Evolutionary conservation across 768 basidiomycete genomes (phyloP).

Genomic region (Heimioporus sp.): DNA sequence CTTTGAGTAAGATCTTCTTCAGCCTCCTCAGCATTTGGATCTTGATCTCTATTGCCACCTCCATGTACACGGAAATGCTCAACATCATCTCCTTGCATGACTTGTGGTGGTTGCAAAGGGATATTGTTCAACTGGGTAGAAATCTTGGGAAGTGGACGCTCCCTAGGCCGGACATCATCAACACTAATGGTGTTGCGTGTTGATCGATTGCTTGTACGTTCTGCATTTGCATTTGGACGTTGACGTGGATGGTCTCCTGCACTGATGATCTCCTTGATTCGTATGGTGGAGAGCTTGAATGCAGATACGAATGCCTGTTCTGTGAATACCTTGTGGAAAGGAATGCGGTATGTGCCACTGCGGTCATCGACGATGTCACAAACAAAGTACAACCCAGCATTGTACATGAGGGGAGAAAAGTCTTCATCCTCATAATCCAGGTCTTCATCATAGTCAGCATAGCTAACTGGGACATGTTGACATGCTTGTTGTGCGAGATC

Average conservation of each 20-base stretch:
- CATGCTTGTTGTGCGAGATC: not conserved
- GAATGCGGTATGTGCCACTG: not conserved
- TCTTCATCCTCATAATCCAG: not conserved
- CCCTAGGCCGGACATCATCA: not conserved
- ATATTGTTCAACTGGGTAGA: not conserved
- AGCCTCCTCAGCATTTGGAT: not conserved
- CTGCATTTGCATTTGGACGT: not conserved
- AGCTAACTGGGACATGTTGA: not conserved
- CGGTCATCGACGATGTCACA: not conserved
- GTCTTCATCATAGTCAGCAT: not conserved
- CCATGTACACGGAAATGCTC: not conserved
- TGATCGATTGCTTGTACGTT: not conserved
- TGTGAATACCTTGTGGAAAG: conserved; percentile 1
- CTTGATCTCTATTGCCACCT: not conserved
- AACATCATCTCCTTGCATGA: not conserved
- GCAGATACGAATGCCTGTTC: not conserved
- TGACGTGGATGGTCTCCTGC: not conserved
- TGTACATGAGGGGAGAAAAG: not conserved
- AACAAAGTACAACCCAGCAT: not conserved
- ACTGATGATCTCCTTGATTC: not conserved
- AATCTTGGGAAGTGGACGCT: not conserved
- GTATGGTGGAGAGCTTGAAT: not conserved
- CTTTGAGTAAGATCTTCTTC: not conserved
- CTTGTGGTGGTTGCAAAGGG: not conserved
- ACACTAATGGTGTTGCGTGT: not conserved